Percentiles rank a stretch among this genome's conserved stretches.
These are phyloP conservation scores for Naematelia aurantialba DNA, from an alignment of 768 basidiomycete species.

Conservation along the genomic window DNA sequence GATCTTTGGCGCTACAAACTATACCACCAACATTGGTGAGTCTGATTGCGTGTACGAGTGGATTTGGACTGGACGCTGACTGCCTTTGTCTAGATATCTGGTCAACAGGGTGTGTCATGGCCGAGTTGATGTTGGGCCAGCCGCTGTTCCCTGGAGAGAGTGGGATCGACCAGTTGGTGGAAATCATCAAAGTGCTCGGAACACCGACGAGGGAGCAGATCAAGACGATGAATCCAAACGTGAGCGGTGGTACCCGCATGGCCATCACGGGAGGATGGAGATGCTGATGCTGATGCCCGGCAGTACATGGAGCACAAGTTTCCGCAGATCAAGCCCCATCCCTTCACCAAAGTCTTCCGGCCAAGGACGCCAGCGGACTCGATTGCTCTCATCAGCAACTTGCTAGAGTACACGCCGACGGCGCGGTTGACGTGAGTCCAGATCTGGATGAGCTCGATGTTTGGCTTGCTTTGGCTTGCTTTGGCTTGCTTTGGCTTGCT, in stretches of 20 bases:
- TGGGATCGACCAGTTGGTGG: conserved; percentile 97
- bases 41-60: conserved; percentile 16
- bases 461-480: conserved; percentile 60
- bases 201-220: conserved; percentile 98
- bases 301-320: conserved; percentile 99
- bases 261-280: too few species aligned
- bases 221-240: conserved; percentile 99
- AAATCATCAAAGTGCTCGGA: conserved; percentile 99
- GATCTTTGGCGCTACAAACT: conserved; percentile 99
- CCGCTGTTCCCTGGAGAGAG: conserved; percentile 95
- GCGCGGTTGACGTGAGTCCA: conserved; percentile 68
- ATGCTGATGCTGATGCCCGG: neutral
- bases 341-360: conserved; percentile 98
- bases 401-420: conserved; percentile 97
- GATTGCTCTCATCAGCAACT: conserved; percentile 88
- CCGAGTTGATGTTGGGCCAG: conserved; percentile 97
- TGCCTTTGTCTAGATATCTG: conserved; percentile 73
- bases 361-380: conserved; percentile 94
- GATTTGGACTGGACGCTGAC: neutral
- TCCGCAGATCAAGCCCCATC: conserved; percentile 99
- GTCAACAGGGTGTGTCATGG: conserved; percentile 99
- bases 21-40: conserved; percentile 97
- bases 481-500: neutral
- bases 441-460: too few species aligned
- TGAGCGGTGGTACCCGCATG: conserved; percentile 25